phyloP scores from a whole-genome alignment of 176 grass and related monocot species.

The Rhynchospora tenuis region DNA sequence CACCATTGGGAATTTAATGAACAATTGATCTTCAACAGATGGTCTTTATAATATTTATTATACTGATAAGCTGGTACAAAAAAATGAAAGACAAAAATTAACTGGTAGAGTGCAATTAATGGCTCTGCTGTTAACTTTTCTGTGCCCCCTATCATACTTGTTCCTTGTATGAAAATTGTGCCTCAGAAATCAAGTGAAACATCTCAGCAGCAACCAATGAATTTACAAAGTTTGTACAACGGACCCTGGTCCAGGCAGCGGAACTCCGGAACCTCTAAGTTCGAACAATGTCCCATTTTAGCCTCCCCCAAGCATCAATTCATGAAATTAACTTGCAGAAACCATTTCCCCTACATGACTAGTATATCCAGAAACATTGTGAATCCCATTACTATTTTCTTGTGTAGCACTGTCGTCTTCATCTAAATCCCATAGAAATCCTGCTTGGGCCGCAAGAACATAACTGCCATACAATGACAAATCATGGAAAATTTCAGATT shows the following conservation, averaged over 20 bases:
- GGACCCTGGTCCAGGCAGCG: slow-evolving; percentile 7
- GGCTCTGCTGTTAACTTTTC: not conserved
- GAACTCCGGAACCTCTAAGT: not conserved
- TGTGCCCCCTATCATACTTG: not conserved
- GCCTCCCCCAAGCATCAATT: slow-evolving; percentile 17
- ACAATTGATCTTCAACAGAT: not conserved
- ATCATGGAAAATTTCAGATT: not conserved
- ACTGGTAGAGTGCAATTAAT: not conserved
- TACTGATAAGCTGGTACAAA: not conserved
- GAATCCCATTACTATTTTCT: not conserved
- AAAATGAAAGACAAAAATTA: not conserved
- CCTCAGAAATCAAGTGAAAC: not conserved
- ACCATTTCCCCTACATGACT: slow-evolving; percentile 21
- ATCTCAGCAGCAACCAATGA: not conserved
- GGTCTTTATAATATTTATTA: not conserved
- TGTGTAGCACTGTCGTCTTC: slow-evolving; percentile 29
- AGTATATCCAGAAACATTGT: slow-evolving; percentile 10
- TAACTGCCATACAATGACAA: slow-evolving; percentile 32
- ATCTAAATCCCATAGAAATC: slow-evolving; percentile 72
- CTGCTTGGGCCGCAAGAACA: slow-evolving; percentile 66
- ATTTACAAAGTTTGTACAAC: not conserved
- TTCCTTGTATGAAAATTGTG: not conserved
- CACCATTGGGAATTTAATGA: not conserved
- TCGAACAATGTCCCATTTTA: not conserved
- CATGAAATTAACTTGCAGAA: slow-evolving; percentile 20